These are phyloP conservation scores for Paraleonurus japonicus DNA, from an alignment of 257 asterid genomes.

Conservation along the genomic window DNA sequence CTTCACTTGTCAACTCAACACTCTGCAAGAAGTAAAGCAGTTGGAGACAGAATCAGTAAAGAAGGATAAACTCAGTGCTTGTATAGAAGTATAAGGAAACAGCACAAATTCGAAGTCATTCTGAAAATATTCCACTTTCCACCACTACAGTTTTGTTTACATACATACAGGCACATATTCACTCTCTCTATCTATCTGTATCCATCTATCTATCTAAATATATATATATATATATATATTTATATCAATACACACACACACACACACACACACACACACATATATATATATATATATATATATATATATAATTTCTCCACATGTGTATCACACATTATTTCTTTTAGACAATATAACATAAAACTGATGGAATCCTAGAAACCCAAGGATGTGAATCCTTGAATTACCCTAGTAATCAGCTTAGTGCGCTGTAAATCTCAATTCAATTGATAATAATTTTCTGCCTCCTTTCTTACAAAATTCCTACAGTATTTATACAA, in stretches of 20 bases:
- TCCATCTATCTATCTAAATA: no score
- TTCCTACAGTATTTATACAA: no score
- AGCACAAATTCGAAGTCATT: background rate
- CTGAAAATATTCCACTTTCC: background rate
- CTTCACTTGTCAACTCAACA: constrained; percentile 96
- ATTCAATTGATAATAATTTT: no score
- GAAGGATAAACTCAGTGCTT: constrained; percentile 6
- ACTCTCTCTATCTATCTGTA: background rate
- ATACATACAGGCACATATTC: background rate
- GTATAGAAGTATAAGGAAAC: constrained; percentile 1
- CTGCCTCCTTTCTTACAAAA: no score
- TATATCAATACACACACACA: background rate
- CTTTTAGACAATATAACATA: background rate
- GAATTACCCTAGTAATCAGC: no score
- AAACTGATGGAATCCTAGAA: no score
- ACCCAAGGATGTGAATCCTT: no score
- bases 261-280: no score
- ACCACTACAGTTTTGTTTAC: background rate
- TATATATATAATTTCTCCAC: background rate
- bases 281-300: no score
- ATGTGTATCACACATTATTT: background rate
- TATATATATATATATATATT: background rate
- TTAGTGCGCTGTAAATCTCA: no score
- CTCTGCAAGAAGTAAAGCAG: constrained; percentile 62
- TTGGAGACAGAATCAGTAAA: constrained; percentile 17